Conservation (phyloP, 257 asterid genomes). For the Petunia axillaris region DNA sequence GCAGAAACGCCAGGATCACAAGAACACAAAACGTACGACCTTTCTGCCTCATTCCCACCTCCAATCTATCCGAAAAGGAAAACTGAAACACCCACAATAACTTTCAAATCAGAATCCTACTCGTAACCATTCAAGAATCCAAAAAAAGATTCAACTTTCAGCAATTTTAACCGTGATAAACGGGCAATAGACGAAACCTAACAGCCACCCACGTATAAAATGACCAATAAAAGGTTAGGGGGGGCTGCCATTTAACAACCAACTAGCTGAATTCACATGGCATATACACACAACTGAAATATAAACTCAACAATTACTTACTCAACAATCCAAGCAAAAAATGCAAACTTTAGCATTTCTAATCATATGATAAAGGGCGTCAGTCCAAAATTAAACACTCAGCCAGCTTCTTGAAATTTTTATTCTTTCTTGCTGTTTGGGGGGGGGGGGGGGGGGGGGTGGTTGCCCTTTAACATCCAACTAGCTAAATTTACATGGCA, state of each 20-base stretch:
- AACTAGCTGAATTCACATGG: not conserved
- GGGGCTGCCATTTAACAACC: not conserved
- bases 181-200: not conserved
- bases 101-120: conserved; percentile 2
- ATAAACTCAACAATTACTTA: not conserved
- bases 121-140: not conserved
- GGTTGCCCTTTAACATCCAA: not conserved
- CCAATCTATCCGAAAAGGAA: conserved; percentile 14
- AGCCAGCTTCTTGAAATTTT: not conserved
- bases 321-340: not conserved
- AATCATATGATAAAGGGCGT: too few species aligned
- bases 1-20: conserved; percentile 49
- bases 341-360: not conserved
- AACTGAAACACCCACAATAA: conserved; percentile 20
- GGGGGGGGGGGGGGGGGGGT: not conserved
- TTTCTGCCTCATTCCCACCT: conserved; percentile 55
- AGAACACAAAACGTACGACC: conserved; percentile 37
- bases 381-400: not conserved
- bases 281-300: not conserved
- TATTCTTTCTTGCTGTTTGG: not conserved
- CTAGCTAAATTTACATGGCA: not conserved
- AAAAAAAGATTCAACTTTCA: conserved; percentile 8
- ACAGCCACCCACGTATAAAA: conserved; percentile 2
- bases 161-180: not conserved
- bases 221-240: not conserved